Evolutionary conservation across 495 filamentous ascomycete species (phyloP), one percentile per base, ranked within the genome.

Genomic region (Lichenothelia convexa): DNA sequence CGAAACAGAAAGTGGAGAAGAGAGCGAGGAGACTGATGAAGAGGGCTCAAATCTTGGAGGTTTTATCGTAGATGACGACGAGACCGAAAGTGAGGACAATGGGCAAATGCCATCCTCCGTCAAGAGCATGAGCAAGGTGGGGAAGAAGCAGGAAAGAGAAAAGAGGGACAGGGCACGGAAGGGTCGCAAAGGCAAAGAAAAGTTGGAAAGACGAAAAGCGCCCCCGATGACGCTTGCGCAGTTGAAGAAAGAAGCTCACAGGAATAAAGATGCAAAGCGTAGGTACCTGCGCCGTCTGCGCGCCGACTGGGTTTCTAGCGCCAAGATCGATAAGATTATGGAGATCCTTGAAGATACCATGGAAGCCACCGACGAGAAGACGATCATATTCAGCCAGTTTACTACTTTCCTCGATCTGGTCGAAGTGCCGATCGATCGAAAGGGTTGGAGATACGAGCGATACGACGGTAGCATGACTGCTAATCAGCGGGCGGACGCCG

Each of bases 361-460:
- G 36, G 44, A 53, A 18, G 55, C 55, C 8, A 59, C 62, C 30
- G 35, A 45, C 7, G 54, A 50, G 17, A 94, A 94, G 56, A 89
- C 80, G 2, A 85, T 97, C 30, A 69, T 95, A 42, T 95, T 95
- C 57, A 83, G 75, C 37, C 80, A 92, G 50, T 95, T 87, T 58
- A 93, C 87, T 4, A 78, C 81, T 0, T 64, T 94, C 12, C 71
- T 95, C 4, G 87, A 94, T 56, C 65, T 93, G n/a, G 68, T 94
- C 5, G 84, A 94, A 57, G 68, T 92, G n/a, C 80, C 85, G 0
- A 70, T 94, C 45, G 54, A 58, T 24, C 63, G 73, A n/a, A 58
- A 65, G 9, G 63, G 63, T 30, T 72, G 72, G 56, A 54, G 59
- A 2, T 85, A 76, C 48, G 64, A 68, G 38, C 78, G 87, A 33